phyloP scores from a whole-genome alignment of 148 eudicot genomes.

The Fagopyrum esculentum region DNA sequence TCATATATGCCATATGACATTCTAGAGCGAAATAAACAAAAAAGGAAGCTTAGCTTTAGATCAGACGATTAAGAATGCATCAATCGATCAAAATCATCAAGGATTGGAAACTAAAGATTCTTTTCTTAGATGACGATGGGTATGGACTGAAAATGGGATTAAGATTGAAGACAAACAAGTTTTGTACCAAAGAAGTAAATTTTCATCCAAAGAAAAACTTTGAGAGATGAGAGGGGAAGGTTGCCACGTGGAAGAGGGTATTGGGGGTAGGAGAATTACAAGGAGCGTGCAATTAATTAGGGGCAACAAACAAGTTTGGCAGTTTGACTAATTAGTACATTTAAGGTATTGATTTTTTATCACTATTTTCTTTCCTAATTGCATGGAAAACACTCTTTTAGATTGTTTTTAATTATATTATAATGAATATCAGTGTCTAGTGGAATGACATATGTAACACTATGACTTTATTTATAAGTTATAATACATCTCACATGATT shows the following conservation, averaged over 20 bases:
- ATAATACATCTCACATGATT: background rate
- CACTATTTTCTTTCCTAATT: background rate
- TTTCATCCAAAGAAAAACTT: background rate
- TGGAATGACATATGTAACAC: background rate
- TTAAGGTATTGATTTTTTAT: background rate
- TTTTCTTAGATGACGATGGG: background rate
- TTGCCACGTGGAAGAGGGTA: background rate
- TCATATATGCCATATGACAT: background rate
- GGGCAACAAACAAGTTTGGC: background rate
- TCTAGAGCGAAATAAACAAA: background rate
- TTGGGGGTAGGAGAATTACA: background rate
- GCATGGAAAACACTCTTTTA: background rate
- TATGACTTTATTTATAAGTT: too few relatives aligned
- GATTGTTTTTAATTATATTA: background rate
- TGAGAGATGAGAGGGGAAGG: background rate
- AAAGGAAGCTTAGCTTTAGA: background rate
- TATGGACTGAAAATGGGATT: background rate
- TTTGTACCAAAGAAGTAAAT: background rate
- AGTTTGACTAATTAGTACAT: background rate
- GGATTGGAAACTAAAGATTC: background rate
- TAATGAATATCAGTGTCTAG: too few relatives aligned
- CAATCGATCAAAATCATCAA: background rate
- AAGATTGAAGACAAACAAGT: background rate
- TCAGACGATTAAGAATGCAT: background rate
- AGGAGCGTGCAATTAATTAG: background rate